Percentiles rank a stretch among this genome's conserved stretches.
These are phyloP conservation scores for Penicillium italicum DNA, from an alignment of 2,329 filamentous ascomycete genomes.

Conservation along the genomic window DNA sequence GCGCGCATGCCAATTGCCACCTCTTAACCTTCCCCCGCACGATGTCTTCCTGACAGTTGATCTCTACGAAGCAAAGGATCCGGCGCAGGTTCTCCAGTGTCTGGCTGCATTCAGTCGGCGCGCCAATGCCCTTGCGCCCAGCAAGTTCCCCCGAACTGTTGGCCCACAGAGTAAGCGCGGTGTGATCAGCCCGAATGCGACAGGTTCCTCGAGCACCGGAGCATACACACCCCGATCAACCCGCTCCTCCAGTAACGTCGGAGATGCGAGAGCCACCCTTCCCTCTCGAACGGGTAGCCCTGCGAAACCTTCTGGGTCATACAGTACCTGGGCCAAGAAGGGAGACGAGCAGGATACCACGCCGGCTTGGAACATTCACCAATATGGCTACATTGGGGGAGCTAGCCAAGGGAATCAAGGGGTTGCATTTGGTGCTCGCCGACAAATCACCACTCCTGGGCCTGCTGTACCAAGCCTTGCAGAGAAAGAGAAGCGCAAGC, in stretches of 20 bases:
- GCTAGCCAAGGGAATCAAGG: slow-evolving; percentile 94
- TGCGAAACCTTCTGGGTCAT: slow-evolving; percentile 54
- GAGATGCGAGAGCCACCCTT: too few species aligned
- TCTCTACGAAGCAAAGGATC: slow-evolving; percentile 91
- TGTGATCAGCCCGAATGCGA: slow-evolving; percentile 63
- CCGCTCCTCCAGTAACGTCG: slow-evolving; percentile 54
- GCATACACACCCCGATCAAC: slow-evolving; percentile 38
- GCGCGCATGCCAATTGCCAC: slow-evolving; percentile 76
- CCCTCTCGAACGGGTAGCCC: too few species aligned
- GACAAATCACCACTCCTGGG: slow-evolving; percentile 83
- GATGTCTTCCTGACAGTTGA: slow-evolving; percentile 97
- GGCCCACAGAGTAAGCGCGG: slow-evolving; percentile 64
- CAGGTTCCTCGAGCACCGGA: slow-evolving; percentile 53
- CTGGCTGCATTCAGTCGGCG: slow-evolving; percentile 86
- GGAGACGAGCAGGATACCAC: slow-evolving; percentile 74
- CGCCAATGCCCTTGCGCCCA: slow-evolving; percentile 70
- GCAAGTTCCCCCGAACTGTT: slow-evolving; percentile 69
- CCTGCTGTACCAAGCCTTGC: slow-evolving; percentile 76
- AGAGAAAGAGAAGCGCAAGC: slow-evolving; percentile 72
- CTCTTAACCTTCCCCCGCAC: slow-evolving; percentile 83
- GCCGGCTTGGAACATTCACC: slow-evolving; percentile 96
- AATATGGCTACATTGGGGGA: slow-evolving; percentile 97
- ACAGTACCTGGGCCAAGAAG: slow-evolving; percentile 88
- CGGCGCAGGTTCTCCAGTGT: slow-evolving; percentile 91
- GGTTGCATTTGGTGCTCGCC: slow-evolving; percentile 82